Base-by-base conservation (phyloP, 805 yeast species). In the Starmera amethionina region DNA sequence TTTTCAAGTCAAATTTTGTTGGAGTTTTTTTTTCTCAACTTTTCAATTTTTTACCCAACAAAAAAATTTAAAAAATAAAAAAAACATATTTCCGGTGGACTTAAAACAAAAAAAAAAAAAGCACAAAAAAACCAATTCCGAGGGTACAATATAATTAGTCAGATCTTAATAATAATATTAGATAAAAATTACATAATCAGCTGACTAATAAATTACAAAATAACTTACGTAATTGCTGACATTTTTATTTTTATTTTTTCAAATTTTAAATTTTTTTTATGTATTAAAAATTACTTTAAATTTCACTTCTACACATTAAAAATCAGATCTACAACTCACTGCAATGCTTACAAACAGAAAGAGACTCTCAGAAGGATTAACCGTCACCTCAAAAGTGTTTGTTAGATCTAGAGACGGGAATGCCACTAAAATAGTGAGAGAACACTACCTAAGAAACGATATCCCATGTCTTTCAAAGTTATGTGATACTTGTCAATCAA, bases 391-490 rank as follows among this genome's bases (percentile, higher is more conserved):
- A 37, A 90, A 90, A 60, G 96, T 93, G 13, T 90, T 84, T 64
- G 95, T 93, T 42, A 68, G 96, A 51, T 85, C 96, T 2, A 73
- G 93, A 52, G 78, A 82, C 46, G 97, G 97, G 9, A 80, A 81
- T 35, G 96, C 97, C 5, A 72, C 88, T 30, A 90, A 93, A 58
- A 74, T 93, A 25, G 95, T 90, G 9, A 72, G 97, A 48, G 99
- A 93, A 57, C 98, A 90, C 60, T 93, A 93, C 56, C 66, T 93
- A 42, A 73, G 98, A 59, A 77, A 75, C 40, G 99, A 93, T 61
- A 87, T 93, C 38, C 95, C 97, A 15, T 93, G 98, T 61, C 77
- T 81, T 40, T 85, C 96, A 3, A 68, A 65, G 46, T 65, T 74
- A 1, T 93, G 98, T 61, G 53, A 62, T 9, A 56, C 53, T 30